A percentile compares a stretch with the other conserved stretches of the same genome.
phyloP scores from a whole-genome alignment of 352 stramenopile genomes.

The Peronospora farinosa region DNA sequence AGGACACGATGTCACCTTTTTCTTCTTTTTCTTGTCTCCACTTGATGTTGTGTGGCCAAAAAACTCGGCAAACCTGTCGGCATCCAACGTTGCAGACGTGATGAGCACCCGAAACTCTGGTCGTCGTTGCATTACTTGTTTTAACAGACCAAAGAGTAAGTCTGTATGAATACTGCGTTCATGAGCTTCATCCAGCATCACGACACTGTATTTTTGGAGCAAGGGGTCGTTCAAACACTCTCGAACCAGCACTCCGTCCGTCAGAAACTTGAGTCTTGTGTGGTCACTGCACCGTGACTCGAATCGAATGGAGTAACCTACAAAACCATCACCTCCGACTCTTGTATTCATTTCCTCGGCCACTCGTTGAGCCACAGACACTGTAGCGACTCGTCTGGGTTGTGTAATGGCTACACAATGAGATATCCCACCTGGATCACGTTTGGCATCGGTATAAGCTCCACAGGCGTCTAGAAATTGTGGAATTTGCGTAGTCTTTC shows the following conservation, averaged over 20 bases:
- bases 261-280: conserved; percentile 83
- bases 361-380: conserved; percentile 95
- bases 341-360: conserved; percentile 91
- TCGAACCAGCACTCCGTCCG: conserved; percentile 72
- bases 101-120: conserved; percentile 91
- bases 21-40: conserved; percentile 13
- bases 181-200: conserved; percentile 97
- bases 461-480: conserved; percentile 55
- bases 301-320: conserved; percentile 98
- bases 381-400: conserved; percentile 93
- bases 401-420: conserved; percentile 85
- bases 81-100: conserved; percentile 89
- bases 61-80: conserved; percentile 83
- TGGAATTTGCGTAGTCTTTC: conserved; percentile 93
- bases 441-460: conserved; percentile 19
- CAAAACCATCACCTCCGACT: conserved; percentile 29
- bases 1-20: conserved; percentile 41
- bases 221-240: conserved; percentile 75
- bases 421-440: conserved; percentile 11
- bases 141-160: conserved; percentile 93
- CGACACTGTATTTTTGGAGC: conserved; percentile 75
- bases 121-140: conserved; percentile 54
- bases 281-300: conserved; percentile 81
- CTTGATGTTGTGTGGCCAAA: conserved; percentile 37
- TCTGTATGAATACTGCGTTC: conserved; percentile 98